Evolutionary conservation across 148 eudicot genomes (phyloP), one percentile per base, ranked within the genome.

Genomic region (Rhododendron henanense): DNA sequence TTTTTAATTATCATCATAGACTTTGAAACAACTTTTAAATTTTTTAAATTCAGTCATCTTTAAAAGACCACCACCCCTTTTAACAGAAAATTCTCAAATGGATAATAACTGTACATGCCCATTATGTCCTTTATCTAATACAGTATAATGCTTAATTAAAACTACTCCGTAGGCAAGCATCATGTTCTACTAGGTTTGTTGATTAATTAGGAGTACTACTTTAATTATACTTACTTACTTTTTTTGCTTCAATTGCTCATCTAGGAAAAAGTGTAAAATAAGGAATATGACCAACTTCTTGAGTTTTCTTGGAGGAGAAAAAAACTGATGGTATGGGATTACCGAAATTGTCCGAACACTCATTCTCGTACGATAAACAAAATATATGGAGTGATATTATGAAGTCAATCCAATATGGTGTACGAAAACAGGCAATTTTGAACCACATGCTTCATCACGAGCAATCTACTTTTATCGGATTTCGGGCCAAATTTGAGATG

Each of bases 111-210:
- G 39, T 71, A 71, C 2, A 71, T 31, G 14, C 76, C 31, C 76
- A 71, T 33, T 33, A 33, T 71, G 76, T 33, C 39, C 9, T 13
- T 33, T 33, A 39, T 14, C 33, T 71, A 71, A 71, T 71, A 9
- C 13, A 31, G 6, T 10, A 57, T 57, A 33, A 28, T 33, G 76
- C 19, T 33, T 33, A 71, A 71, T 71, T 31, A 13, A 33, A 71
- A 13, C 37, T 1, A 71, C 31, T 31, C 31, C 31, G 19, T 71
- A 71, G 76, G 76, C 76, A 71, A 71, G 41, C 76, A 31, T 71
- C 76, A 71, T 71, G 76, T 14, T 71, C 76, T 71, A 71, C 76
- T 71, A 71, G 76, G 76, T 71, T 71, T 71, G 41, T 71, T 71
- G 41, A 25, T 67, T 67, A 25, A 19, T 59, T 8, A 61, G 23